Evolutionary conservation across 192 early-diverging fungal genomes (phyloP).

Genomic region (Backusella tuberculispora): DNA sequence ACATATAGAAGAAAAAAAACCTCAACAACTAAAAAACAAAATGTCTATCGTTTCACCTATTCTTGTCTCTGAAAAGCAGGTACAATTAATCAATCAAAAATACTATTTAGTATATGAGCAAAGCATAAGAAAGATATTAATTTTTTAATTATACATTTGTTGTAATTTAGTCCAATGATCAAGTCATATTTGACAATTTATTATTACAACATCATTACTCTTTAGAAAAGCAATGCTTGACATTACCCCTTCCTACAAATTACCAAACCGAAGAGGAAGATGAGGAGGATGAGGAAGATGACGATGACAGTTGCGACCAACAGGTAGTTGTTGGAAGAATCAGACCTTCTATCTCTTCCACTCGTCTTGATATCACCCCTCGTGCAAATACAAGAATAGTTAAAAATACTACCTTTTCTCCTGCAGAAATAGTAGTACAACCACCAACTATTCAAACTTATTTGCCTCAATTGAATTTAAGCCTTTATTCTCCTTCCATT

Average conservation of each 20-base stretch:
- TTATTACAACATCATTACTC: not conserved
- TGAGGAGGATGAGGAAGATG: not conserved
- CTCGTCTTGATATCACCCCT: not conserved
- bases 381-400: not conserved
- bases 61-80: conserved; percentile 6
- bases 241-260: conserved; percentile 1
- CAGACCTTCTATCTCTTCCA: not conserved
- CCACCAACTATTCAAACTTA: not conserved
- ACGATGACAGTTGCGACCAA: not conserved
- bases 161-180: not conserved
- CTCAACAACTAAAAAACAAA: not conserved
- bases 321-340: not conserved
- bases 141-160: not conserved
- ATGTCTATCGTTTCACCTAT: conserved; percentile 10
- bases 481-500: conserved; percentile 2
- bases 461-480: not conserved
- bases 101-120: no score
- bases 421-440: not conserved
- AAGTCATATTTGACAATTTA: not conserved
- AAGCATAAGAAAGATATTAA: not conserved
- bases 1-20: not conserved
- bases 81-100: not conserved
- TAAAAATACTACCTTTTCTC: not conserved
- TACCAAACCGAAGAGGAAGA: conserved; percentile 1
- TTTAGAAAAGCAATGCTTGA: not conserved